phyloP scores from a whole-genome alignment of 2,329 filamentous ascomycete species.

The Hymenoscyphus fructigenus region DNA sequence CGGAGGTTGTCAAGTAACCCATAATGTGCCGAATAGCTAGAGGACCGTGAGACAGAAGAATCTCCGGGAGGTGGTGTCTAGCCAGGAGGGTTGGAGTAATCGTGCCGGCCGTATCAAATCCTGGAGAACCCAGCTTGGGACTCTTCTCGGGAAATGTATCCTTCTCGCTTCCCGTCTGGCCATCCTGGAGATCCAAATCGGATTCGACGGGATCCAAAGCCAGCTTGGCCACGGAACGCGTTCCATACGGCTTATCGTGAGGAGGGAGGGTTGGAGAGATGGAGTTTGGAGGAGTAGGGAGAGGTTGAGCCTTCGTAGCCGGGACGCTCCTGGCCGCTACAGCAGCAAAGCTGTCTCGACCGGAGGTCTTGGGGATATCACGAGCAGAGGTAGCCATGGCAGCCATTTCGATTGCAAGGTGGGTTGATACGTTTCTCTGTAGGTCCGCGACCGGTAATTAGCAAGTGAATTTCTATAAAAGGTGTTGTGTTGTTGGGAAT shows the following conservation, averaged over 20 bases:
- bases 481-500: conserved; percentile 18
- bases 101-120: conserved; percentile 70
- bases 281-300: conserved; percentile 92
- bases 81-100: conserved; percentile 86
- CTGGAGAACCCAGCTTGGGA: conserved; percentile 32
- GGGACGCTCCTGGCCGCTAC: conserved; percentile 66
- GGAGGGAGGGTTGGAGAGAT: conserved; percentile 86
- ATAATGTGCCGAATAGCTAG: conserved; percentile 94
- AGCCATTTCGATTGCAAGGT: conserved; percentile 52
- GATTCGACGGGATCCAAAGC: conserved; percentile 71
- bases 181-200: conserved; percentile 81
- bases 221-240: conserved; percentile 38
- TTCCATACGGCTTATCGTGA: conserved; percentile 66
- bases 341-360: conserved; percentile 71
- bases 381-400: conserved; percentile 62
- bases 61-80: conserved; percentile 85
- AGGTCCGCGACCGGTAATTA: conserved; percentile 32
- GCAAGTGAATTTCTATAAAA: conserved; percentile 15
- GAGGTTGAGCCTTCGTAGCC: conserved; percentile 55
- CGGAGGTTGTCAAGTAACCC: conserved; percentile 87
- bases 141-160: conserved; percentile 24
- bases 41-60: conserved; percentile 85
- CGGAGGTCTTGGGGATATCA: conserved; percentile 61
- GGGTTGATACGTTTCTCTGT: conserved; percentile 36
- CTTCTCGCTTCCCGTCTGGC: conserved; percentile 46